Base-by-base conservation (phyloP, 2,329 filamentous ascomycete genomes). In the Aspergillus eucalypticola region DNA sequence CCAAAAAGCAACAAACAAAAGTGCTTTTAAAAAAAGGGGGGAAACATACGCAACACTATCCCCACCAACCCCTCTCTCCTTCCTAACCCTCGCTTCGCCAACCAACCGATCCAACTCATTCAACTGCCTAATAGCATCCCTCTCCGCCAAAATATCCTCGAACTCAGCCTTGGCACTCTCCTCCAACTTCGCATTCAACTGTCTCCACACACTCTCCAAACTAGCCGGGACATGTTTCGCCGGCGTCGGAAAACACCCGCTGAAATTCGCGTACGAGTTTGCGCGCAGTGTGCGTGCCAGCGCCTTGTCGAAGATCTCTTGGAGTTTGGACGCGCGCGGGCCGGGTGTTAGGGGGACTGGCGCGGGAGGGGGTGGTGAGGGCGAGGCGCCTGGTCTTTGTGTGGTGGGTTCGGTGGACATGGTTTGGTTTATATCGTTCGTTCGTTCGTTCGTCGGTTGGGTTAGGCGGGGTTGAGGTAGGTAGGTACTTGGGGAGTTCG, bases 161-260 rank as follows among this genome's bases (percentile, higher is more conserved):
- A 88, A 88, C 65, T 88, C 84, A 15, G 79, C 79, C 71, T 76
- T 81, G 63, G 84, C 85, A 54, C 81, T 81, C 63, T 83, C 81
- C 64, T 86, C 84, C 55, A 88, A 71, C 65, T 86, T 82, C 54
- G 81, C 79, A 44, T 84, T 83, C 64, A 88, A 80, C 64, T 88
- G 84, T 56, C 81, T 77, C 75, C 85, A 84, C 21, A 89, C 76
- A 3, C 79, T 78, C 66, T 86, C 82, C 59, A 89, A 69, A 44
- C 81, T 81, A 25, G 81, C 82, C 1, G 84, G 82, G 10, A 84
- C 84, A 66, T 86, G 78, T 66, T 79, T 76, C 17, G 86, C 83
- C 1, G 85, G 82, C 0, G 86, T 89, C 0, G 86, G 86, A 64
- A 88, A 88, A 67, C 86, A 89, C 23, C 84, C 77, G 0, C 84